Evolutionary conservation across 2,329 filamentous ascomycete genomes (phyloP), one percentile per base, ranked within the genome.

Genomic region (Monosporascus sp.): DNA sequence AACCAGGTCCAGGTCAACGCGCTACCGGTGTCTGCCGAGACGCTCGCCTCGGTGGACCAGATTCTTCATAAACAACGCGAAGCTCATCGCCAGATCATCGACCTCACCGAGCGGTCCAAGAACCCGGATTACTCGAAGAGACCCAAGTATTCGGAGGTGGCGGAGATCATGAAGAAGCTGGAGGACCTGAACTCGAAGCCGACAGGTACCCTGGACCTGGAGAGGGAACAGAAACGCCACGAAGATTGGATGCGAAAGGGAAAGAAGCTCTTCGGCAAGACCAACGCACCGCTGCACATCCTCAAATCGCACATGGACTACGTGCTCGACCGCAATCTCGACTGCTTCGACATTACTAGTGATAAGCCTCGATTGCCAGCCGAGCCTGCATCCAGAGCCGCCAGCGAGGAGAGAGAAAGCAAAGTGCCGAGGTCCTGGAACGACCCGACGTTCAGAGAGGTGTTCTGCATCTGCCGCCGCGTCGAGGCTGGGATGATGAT

Each of bases 171-270:
- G 76, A 90, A 92, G 64, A 87, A 87, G 56, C 74, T 99, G 14
- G 88, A 90, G 54, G 90, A 94, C 50, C 79, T 97, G 9, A 96
- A 96, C 63, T 96, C 90, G 58, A 97, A 97, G 66, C 94, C 94
- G 0, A 83, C 82, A 41, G 94, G 94, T 2, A 96, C 93, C 0
- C 81, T 95, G 36, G 94, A 99, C 64, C 81, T 99, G 5, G 94
- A 99, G 67, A 92, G 90, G 59, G 91, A 97, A 69, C 88, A 94
- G 60, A 96, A 94, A 67, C 85, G 90, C 7, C 94, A 97, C 61
- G 94, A 99, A 68, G 94, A 99, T 69, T 99, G 94, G 94, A 99
- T 99, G 93, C 83, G 94, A 35, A 90, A 90, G 65, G 94, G 94
- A 49, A 99, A 99, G 74, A 97, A 97, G 69, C 74, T 99, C 0